Percentiles rank a stretch among this genome's conserved stretches.
These are phyloP conservation scores for Aurinia saxatilis DNA, from an alignment of 345 rosid species.

Conservation along the genomic window DNA sequence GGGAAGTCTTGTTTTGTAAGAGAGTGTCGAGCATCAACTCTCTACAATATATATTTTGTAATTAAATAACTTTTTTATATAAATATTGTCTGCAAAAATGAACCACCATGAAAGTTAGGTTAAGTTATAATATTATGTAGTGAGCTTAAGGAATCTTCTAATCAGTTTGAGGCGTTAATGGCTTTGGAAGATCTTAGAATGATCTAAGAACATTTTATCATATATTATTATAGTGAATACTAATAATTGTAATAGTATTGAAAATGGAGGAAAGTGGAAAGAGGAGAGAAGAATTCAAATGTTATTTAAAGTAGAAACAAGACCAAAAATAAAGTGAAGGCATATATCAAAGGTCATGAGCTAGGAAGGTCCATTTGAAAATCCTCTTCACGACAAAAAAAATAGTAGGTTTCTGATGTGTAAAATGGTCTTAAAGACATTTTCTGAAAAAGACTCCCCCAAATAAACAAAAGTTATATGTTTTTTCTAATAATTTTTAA, in stretches of 20 bases:
- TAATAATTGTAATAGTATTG: neutral
- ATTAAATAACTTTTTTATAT: no score
- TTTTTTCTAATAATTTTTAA: no score
- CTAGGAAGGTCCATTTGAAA: constrained; percentile 13
- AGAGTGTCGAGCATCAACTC: no score
- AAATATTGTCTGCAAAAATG: neutral
- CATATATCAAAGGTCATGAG: constrained; percentile 21
- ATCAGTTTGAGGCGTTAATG: constrained; percentile 6
- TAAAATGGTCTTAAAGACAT: constrained; percentile 32
- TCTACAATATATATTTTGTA: neutral
- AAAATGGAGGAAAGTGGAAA: constrained; percentile 17
- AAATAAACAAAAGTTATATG: neutral
- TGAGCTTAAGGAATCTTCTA: neutral
- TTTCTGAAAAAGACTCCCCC: constrained; percentile 12
- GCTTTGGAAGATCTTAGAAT: constrained; percentile 16
- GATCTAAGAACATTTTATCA: neutral
- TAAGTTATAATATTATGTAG: neutral
- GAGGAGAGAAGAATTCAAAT: constrained; percentile 14
- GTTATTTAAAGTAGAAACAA: constrained; percentile 32
- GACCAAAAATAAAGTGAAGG: constrained; percentile 17
- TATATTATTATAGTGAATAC: neutral
- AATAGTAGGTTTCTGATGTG: constrained; percentile 32
- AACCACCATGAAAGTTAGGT: neutral
- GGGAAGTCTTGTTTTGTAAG: neutral
- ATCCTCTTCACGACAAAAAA: constrained; percentile 22